Evolutionary conservation across 1,139 yeast genomes (phyloP), one percentile per base, ranked within the genome.

Genomic region (Candida sp.): DNA sequence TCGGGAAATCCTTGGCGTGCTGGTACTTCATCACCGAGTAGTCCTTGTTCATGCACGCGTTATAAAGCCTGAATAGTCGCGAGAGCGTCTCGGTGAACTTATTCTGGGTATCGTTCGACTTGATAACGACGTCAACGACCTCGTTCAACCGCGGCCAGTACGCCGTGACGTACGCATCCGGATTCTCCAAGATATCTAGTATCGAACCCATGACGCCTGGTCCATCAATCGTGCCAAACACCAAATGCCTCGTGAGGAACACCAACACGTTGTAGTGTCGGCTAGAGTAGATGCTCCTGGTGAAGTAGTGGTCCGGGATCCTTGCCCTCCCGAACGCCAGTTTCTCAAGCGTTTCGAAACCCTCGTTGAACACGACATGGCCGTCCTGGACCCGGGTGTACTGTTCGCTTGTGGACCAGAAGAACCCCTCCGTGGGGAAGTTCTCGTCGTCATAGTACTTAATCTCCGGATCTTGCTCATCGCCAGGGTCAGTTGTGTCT

Each of bases 251-350:
- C 28, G 17, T n/a, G 26, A 66, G 50, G 7, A 47, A 45, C 17
- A 50, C 40, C 1, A 60, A 52, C 17, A 58, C 41, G 22, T 57
- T 49, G 40, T 60, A 58, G 43, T 55, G 55, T 11, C 59, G 44
- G 22, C 37, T 32, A 0, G 65, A 50, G 12, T 51, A 40, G 23
- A 68, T 58, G 2, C 63, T 63, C n/a, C 53, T 51, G 3, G 49
- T 44, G 40, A 47, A 50, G 8, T 52, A 42, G 11, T 34, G 34
- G 5, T 41, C 27, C 7, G 55, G 53, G 7, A 52, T 46, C 12
- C 28, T 35, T 23, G 46, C 44, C 47, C 49, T 35, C 28, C 53
- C 33, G 11, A 25, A 30, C n/a, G 44, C 31, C 17, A 26, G 28
- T 11, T 25, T 25, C 23, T 44, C 49, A 17, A 43, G 26, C 40